Conservation (phyloP, 306 rosid genomes). For the Prunus mira region DNA sequence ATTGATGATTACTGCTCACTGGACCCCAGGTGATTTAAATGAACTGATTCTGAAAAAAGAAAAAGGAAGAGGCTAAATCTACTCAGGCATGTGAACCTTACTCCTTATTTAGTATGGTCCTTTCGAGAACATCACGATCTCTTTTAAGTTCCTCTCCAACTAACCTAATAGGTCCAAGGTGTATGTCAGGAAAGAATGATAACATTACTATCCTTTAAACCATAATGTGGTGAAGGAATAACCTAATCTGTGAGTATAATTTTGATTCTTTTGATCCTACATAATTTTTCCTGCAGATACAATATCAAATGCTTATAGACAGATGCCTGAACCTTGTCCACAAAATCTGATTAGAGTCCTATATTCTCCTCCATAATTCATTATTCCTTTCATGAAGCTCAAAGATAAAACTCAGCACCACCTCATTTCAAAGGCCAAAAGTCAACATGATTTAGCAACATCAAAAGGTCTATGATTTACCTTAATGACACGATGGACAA, state of each 20-base stretch:
- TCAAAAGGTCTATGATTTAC: conserved; percentile 30
- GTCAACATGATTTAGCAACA: not conserved
- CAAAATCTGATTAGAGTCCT: not conserved
- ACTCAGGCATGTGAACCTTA: not conserved
- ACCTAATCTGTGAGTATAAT: not conserved
- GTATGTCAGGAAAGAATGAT: not conserved
- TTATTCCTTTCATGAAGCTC: not conserved
- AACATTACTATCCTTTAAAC: not conserved
- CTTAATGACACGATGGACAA: conserved; percentile 92
- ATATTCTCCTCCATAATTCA: not conserved
- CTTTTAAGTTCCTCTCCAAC: not conserved
- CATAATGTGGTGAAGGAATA: not conserved
- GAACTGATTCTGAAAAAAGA: not conserved
- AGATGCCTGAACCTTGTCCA: not conserved
- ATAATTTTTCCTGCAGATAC: not conserved
- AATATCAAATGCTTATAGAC: not conserved
- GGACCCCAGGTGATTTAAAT: not conserved
- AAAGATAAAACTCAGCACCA: not conserved
- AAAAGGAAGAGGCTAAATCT: not conserved
- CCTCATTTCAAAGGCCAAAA: not conserved
- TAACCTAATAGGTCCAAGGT: not conserved
- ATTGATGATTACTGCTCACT: not conserved
- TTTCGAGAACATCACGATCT: not conserved
- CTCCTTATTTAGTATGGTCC: not conserved
- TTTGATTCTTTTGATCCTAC: not conserved